Base-by-base conservation (phyloP, 2,329 filamentous ascomycete species). In the Thielaviopsis musarum region DNA sequence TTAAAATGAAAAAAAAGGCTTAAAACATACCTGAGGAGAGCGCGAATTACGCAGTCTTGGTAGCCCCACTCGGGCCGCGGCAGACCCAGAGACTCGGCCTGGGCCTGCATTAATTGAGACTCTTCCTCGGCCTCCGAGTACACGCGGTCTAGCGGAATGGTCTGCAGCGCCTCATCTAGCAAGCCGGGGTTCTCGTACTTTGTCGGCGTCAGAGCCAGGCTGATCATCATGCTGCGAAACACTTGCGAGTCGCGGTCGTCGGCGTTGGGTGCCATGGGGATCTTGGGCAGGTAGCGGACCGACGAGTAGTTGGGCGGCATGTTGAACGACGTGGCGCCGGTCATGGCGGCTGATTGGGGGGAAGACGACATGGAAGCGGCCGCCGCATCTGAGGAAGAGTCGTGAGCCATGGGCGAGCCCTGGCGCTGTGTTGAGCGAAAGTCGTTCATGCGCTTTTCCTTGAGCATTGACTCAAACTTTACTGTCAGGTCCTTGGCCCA, bases 151-250 rank as follows among this genome's bases (percentile, higher is more conserved):
- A 97, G 75, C 0, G 91, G 91, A 55, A 98, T 88, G 45, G 83
- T 82, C 63, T 87, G 82, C 19, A 98, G 75, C 4, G 91, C 93
- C 70, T 97, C 91, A 69, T 98, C 93, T 57, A 98, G 75, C 12
- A 97, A 75, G 41, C 93, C 93, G 0, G 93, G 91, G 70, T 98
- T 97, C 72, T 98, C 93, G 74, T 95, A 98, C 69, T 91, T 93
- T 21, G 85, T 87, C 19, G 93, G 93, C 53, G 90, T 95, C 61
- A 87, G 79, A 17, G 91, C 95, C 21, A 97, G 74, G 21, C 88
- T 89, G 64, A 94, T 80, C 52, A 97, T 79, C 62, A 94, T 80
- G 71, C 86, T 95, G 65, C 86, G 80, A 66, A 91, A 90, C 65
- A 87, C 88, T 62, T 87, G 77, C 0, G 85, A 87, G 21, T 79